Conservation (phyloP, 495 filamentous ascomycete species). For the Tetracladium setigerum region DNA sequence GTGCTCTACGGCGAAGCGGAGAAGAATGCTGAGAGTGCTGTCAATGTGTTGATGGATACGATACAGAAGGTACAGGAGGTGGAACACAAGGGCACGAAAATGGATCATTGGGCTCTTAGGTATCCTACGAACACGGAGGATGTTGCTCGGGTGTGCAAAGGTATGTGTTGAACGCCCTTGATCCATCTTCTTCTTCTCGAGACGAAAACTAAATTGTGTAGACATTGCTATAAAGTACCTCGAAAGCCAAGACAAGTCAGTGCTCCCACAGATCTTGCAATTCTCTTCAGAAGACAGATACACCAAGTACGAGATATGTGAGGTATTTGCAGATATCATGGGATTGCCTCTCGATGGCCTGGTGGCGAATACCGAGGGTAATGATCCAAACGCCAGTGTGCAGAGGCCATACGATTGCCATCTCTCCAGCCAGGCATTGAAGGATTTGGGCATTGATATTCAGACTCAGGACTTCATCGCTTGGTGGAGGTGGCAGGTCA, state of each 20-base stretch:
- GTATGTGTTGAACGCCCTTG: conserved; percentile 22
- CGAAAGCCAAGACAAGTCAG: conserved; percentile 27
- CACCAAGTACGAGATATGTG: conserved; percentile 89
- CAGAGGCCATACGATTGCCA: conserved; percentile 87
- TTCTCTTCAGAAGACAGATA: conserved; percentile 81
- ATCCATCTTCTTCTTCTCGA: background rate
- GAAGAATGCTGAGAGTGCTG: conserved; percentile 65
- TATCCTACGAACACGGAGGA: conserved; percentile 87
- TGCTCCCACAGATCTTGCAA: conserved; percentile 67
- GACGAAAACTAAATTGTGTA: conserved; percentile 8
- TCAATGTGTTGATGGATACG: conserved; percentile 71
- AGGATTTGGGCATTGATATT: conserved; percentile 70
- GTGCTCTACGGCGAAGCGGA: conserved; percentile 71
- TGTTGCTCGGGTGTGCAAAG: conserved; percentile 67
- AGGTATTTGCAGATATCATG: conserved; percentile 73
- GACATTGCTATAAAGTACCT: conserved; percentile 64
- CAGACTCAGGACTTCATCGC: conserved; percentile 65
- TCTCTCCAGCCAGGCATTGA: conserved; percentile 67
- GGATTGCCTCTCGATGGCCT: conserved; percentile 67
- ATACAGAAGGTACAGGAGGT: conserved; percentile 60
- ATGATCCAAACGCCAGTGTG: conserved; percentile 61
- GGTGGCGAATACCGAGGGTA: conserved; percentile 62
- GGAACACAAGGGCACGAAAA: conserved; percentile 48
- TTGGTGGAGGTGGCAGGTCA: conserved; percentile 65
- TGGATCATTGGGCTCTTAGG: conserved; percentile 84